Conservation (phyloP, 768 basidiomycete genomes). For the Brasilioporus rufonigricans region DNA sequence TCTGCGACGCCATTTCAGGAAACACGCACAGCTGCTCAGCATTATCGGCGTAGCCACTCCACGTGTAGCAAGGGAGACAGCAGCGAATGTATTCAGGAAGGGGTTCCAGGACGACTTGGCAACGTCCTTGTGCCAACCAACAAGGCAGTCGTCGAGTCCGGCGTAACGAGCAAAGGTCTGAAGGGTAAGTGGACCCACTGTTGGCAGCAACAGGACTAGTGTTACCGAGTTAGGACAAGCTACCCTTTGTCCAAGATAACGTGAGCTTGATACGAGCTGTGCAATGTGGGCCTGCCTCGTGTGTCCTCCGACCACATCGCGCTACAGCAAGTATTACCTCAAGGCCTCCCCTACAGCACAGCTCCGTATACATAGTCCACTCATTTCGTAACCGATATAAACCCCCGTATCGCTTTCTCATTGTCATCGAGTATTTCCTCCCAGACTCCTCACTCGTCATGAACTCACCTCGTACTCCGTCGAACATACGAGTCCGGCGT, state of each 20-base stretch:
- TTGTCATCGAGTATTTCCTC: background rate
- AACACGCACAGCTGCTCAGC: too few species aligned
- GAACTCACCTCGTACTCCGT: background rate
- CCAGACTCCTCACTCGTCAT: too few species aligned
- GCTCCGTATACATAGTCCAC: background rate
- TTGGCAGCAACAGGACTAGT: background rate
- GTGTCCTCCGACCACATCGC: too few species aligned
- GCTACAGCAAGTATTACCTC: slow-evolving; percentile 2
- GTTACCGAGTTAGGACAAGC: too few species aligned
- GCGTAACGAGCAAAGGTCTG: too few species aligned
- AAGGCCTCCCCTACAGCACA: too few species aligned
- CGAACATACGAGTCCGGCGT: background rate
- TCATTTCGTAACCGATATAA: slow-evolving; percentile 11
- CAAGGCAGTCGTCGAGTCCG: background rate
- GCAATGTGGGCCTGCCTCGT: slow-evolving; percentile 1
- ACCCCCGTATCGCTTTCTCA: background rate
- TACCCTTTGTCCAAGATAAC: too few species aligned
- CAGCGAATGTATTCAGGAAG: too few species aligned
- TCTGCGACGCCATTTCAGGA: background rate
- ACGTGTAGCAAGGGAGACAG: too few species aligned
- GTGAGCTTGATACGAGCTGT: background rate
- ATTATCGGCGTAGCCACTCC: too few species aligned
- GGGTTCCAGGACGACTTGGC: background rate
- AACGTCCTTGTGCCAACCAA: background rate
- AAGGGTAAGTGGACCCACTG: too few species aligned